Evolutionary conservation across 305 asterid genomes (phyloP), one percentile per base, ranked within the genome.

Genomic region (Caryopteris hybrid): DNA sequence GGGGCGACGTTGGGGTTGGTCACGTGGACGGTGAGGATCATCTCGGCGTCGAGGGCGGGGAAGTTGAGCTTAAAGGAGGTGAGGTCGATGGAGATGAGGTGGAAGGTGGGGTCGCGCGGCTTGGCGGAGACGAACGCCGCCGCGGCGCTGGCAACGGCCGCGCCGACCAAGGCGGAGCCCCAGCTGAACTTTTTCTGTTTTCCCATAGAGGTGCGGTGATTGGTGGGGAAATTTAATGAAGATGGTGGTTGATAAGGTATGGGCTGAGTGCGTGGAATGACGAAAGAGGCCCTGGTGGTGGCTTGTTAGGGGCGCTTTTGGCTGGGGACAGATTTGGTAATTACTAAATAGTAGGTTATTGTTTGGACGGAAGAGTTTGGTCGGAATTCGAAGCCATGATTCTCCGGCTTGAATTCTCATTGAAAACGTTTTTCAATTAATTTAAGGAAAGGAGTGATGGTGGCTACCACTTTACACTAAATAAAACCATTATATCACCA

Each of bases 31-130:
- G 90, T 93, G 21, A 93, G 88, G 81, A 74, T 76, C 5, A 83
- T 43, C 47, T 93, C 95, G 23, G 95, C 86, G 84, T 93, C 97
- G 6, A 93, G 77, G 43, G 78, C 68, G 0, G 98, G 98, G 90
- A 92, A 92, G 48, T 86, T 88, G 77, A 88, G 83, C 73, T 87
- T 82, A 85, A 93, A 82, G 58, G 99, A 88, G 41, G 95, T 88
- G 12, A 90, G 85, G 34, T 88, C 91, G 74, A 93, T 86, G 69
- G 95, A 90, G 81, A 90, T 76, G 14, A 93, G 77, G 80, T 90
- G 94, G 79, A 93, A 88, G 14, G 84, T 79, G 2, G 99, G 99
- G 79, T 88, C 95, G 0, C 92, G 84, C 0, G 99, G 99, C 78
- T 74, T 88, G 0, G 89, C 18, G 0, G 96, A 75, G 61, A 93